Evolutionary conservation across 176 grass and related monocot species (phyloP), one percentile per base, ranked within the genome.

Genomic region (Triticum urartu): DNA sequence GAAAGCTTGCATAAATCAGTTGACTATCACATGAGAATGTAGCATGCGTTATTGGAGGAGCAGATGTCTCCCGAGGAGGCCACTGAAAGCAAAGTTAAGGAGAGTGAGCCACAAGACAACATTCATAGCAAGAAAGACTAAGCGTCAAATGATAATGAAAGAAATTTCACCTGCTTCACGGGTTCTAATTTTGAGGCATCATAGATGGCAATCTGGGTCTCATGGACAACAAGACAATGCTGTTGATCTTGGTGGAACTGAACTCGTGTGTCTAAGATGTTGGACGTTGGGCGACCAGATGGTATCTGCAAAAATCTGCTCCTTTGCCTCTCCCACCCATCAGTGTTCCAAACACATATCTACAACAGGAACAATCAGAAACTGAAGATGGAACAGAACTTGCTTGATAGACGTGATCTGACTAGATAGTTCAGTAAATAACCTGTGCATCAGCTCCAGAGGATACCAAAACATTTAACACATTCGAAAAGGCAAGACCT

Each of bases 361-460:
- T 98, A 80, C 39, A 92, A 50, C 25, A 81, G 34, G n/a, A 81
- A 77, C 36, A 36, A 47, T 80, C 17, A 85, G 43, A 81, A 71
- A 81, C 9, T 15, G 4, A 91, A 32, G 64, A 82, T 40, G 66
- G 22, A 88, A 78, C 21, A 80, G 3, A 77, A 65, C 7, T 18
- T 30, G 40, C n/a, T 58, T 76, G 47, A 17, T 64, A 42, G 26
- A 65, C 62, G 81, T 78, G 18, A 59, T 85, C 20, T 64, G 35
- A 61, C 14, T 62, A 76, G 40, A 84, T 61, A 79, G 71, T 79
- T 86, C 39, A 84, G 65, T 22, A 82, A 88, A 73, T 85, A 90
- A 98, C 96, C 96, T 98, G 96, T 47, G 96, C 90, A 87, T 98
- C 96, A 70, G 96, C 96, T 88, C 96, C 96, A 54, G 96, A 95